phyloP scores from a whole-genome alignment of 2,329 filamentous ascomycete genomes.

The Penicillium fuscoglaucum region DNA sequence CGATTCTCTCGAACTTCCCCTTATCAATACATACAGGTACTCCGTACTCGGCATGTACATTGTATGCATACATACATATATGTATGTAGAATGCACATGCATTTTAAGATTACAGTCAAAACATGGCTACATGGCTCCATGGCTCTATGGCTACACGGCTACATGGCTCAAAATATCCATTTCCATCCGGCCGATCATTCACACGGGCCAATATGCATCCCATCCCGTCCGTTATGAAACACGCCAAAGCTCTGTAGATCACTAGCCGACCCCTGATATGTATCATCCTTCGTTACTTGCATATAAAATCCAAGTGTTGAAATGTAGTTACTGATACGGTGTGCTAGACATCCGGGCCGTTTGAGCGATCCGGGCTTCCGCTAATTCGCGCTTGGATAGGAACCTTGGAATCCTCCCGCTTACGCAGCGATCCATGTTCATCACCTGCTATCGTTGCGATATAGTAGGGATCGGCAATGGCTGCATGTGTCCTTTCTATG shows the following conservation, averaged over 20 bases:
- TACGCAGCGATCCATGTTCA: neutral
- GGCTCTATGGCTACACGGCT: neutral
- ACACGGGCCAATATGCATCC: constrained; percentile 24
- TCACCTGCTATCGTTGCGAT: neutral
- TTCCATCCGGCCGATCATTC: constrained; percentile 11
- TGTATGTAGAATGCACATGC: constrained; percentile 3
- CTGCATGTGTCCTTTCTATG: neutral
- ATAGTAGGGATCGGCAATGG: constrained; percentile 14
- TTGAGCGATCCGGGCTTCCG: constrained; percentile 3
- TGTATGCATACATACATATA: too few species aligned
- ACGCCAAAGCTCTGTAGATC: constrained; percentile 24
- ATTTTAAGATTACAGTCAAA: neutral
- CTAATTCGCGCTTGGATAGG: neutral
- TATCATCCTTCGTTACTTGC: neutral
- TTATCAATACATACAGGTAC: neutral
- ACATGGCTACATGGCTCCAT: neutral
- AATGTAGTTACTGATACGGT: neutral
- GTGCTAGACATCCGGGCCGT: neutral
- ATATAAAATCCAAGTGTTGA: neutral
- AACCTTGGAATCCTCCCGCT: neutral
- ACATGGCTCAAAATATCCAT: neutral
- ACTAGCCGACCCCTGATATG: constrained; percentile 10
- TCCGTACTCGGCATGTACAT: too few species aligned
- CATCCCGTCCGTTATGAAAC: constrained; percentile 26
- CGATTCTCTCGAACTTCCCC: neutral